Percentiles rank a stretch among this genome's conserved stretches.
These are phyloP conservation scores for Triticum turgidum DNA, from an alignment of 176 grass and related monocot species.

Conservation along the genomic window DNA sequence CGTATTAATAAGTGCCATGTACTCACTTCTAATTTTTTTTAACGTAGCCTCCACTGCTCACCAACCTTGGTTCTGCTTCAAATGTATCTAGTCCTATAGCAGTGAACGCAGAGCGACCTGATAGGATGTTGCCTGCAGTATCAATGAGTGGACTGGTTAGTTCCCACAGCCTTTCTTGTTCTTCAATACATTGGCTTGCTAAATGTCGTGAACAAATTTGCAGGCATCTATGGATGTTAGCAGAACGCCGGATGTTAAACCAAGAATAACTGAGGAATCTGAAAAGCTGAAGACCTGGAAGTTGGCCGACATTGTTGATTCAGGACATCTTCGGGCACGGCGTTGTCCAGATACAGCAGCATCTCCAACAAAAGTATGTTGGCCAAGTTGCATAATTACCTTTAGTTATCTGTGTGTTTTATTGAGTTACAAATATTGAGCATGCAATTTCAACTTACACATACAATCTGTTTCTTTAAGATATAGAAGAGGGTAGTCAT, in stretches of 20 bases:
- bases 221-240: slow-evolving; percentile 82
- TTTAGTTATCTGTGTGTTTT: slow-evolving; percentile 3
- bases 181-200: slow-evolving; percentile 27
- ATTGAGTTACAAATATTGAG: slow-evolving; percentile 18
- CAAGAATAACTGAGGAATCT: slow-evolving; percentile 85
- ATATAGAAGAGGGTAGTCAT: background rate
- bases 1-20: slow-evolving; percentile 1
- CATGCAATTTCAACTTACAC: slow-evolving; percentile 1
- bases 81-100: slow-evolving; percentile 89
- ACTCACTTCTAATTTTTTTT: slow-evolving; percentile 27
- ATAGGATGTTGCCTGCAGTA: slow-evolving; percentile 79
- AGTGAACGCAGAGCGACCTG: slow-evolving; percentile 73
- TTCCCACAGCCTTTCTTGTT: slow-evolving; percentile 17
- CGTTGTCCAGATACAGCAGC: slow-evolving; percentile 64
- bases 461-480: slow-evolving; percentile 6
- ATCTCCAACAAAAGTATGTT: slow-evolving; percentile 74
- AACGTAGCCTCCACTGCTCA: slow-evolving; percentile 76
- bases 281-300: slow-evolving; percentile 95
- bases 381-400: background rate
- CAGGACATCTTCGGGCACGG: slow-evolving; percentile 75
- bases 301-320: slow-evolving; percentile 74
- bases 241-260: slow-evolving; percentile 85
- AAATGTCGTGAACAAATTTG: slow-evolving; percentile 32
- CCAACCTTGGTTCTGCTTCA: slow-evolving; percentile 67
- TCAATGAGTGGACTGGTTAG: slow-evolving; percentile 91